These are phyloP conservation scores for Pulveroboletus sp. DNA, from an alignment of 768 basidiomycete genomes.

Conservation along the genomic window DNA sequence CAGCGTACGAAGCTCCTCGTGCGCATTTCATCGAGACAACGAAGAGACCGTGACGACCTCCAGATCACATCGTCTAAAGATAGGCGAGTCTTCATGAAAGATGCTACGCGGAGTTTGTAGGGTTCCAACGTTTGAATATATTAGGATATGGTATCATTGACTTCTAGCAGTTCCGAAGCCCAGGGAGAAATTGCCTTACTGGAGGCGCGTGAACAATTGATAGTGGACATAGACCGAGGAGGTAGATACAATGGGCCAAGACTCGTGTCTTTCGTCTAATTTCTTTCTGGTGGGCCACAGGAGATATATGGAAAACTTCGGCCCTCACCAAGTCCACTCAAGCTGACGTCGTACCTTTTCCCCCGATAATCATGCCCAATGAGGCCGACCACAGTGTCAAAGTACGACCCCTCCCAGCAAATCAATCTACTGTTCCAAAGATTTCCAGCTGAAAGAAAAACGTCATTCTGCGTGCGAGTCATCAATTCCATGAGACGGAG, in stretches of 20 bases:
- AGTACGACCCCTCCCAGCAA: background rate
- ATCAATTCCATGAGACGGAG: background rate
- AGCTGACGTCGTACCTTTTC: conserved; percentile 4
- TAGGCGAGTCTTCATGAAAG: conserved; percentile 1
- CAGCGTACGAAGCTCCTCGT: conserved; percentile 9
- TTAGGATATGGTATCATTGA: background rate
- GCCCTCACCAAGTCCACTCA: conserved; percentile 8
- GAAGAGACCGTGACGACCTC: conserved; percentile 11
- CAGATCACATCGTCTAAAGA: conserved; percentile 11
- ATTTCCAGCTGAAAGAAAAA: no score
- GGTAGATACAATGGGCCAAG: conserved; percentile 12
- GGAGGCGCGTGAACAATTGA: conserved; percentile 5
- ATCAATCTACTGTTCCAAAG: background rate
- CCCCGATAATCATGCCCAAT: conserved; percentile 7
- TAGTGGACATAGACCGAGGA: conserved; percentile 26
- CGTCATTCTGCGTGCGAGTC: no score
- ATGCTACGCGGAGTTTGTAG: conserved; percentile 18
- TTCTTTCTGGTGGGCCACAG: conserved; percentile 7
- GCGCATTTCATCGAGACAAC: conserved; percentile 12
- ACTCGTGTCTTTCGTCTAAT: conserved; percentile 3
- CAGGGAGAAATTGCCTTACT: conserved; percentile 15
- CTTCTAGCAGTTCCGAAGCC: conserved; percentile 3
- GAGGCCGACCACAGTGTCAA: background rate
- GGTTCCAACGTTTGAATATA: conserved; percentile 14
- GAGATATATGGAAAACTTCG: conserved; percentile 12